These are phyloP conservation scores for Fomes fomentarius DNA, from an alignment of 1,284 basidiomycete genomes.

Conservation along the genomic window DNA sequence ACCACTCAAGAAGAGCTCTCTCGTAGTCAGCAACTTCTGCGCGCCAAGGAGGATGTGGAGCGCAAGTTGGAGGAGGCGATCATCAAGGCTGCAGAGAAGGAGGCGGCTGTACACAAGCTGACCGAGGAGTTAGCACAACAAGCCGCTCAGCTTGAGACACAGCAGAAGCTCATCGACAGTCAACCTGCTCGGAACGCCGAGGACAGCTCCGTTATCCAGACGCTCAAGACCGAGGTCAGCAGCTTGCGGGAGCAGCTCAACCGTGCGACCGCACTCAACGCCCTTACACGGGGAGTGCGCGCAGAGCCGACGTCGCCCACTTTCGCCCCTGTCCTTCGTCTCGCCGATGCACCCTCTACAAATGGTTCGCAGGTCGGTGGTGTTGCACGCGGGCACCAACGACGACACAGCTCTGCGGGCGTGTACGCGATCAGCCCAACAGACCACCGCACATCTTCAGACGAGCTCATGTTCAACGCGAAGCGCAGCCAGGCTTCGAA, in stretches of 20 bases:
- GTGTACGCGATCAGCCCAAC: constrained; percentile 67
- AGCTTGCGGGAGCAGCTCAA: constrained; percentile 94
- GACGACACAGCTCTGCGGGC: constrained; percentile 86
- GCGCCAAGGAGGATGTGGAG: constrained; percentile 84
- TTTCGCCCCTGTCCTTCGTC: constrained; percentile 71
- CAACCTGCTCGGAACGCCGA: constrained; percentile 71
- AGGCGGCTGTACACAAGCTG: constrained; percentile 81
- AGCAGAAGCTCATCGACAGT: constrained; percentile 68
- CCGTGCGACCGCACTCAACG: constrained; percentile 88
- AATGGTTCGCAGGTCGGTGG: constrained; percentile 29
- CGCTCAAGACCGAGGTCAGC: constrained; percentile 91
- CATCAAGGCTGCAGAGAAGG: constrained; percentile 81
- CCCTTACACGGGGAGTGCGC: constrained; percentile 73
- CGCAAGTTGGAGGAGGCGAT: constrained; percentile 79
- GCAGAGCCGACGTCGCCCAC: constrained; percentile 83
- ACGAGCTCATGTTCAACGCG: constrained; percentile 79
- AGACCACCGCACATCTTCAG: constrained; percentile 71
- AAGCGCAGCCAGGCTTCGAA: constrained; percentile 77
- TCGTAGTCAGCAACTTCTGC: constrained; percentile 79
- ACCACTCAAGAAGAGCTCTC: constrained; percentile 75
- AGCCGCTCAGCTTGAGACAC: constrained; percentile 79
- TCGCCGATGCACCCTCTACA: constrained; percentile 40
- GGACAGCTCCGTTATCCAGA: constrained; percentile 84
- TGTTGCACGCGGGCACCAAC: constrained; percentile 61
- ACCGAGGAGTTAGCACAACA: constrained; percentile 78